Evolutionary conservation across 1,284 basidiomycete genomes (phyloP).

Genomic region (Apiotrichum sp.): DNA sequence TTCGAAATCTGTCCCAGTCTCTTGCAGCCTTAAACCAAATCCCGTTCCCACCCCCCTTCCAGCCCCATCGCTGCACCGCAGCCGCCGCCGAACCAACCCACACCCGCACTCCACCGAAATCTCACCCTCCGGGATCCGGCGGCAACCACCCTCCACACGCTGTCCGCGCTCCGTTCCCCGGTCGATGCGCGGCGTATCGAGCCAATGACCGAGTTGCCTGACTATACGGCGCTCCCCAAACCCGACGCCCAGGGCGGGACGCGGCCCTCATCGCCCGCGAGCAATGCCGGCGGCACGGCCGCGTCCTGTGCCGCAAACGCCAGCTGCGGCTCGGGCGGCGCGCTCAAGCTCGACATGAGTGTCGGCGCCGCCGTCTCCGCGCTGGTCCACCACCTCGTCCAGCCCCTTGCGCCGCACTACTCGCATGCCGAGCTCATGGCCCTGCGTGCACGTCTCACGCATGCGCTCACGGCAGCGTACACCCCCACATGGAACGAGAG

Average conservation of each 20-base stretch:
- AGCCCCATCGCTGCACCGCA: too few species aligned
- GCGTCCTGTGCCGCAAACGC: too few species aligned
- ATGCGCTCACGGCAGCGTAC: constrained; percentile 21
- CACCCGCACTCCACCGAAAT: neutral
- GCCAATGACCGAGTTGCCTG: neutral
- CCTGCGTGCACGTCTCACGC: constrained; percentile 28
- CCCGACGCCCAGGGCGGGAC: neutral
- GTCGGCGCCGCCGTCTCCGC: constrained; percentile 35
- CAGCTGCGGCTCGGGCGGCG: neutral
- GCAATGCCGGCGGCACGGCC: too few species aligned
- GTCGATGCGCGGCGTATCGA: neutral
- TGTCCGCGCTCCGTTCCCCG: too few species aligned
- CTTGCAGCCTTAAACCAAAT: too few species aligned
- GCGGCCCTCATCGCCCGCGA: too few species aligned
- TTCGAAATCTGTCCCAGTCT: too few species aligned
- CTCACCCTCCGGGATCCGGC: neutral
- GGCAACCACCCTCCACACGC: neutral
- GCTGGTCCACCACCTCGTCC: constrained; percentile 36
- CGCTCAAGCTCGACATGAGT: constrained; percentile 24
- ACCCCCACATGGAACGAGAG: constrained; percentile 36
- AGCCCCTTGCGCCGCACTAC: constrained; percentile 34
- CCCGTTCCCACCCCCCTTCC: too few species aligned
- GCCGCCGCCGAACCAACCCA: too few species aligned
- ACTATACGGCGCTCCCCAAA: neutral
- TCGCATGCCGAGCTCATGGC: constrained; percentile 24